Evolutionary conservation across 495 filamentous ascomycete genomes (phyloP).

Genomic region (Tuber indicum): DNA sequence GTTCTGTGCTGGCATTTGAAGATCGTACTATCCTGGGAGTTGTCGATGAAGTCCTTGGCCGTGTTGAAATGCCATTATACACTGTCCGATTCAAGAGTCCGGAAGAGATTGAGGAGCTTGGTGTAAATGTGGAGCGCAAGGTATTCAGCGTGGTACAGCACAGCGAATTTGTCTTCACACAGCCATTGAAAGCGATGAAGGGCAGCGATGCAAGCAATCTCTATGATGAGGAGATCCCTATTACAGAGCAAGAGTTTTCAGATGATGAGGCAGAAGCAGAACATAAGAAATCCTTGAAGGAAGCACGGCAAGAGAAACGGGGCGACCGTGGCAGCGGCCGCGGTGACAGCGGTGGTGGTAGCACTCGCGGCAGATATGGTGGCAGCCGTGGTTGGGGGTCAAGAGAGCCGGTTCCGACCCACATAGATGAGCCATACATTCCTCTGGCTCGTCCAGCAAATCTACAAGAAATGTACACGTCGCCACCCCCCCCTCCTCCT

Average conservation of each 20-base stretch:
- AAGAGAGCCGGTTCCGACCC: slow-evolving; percentile 43
- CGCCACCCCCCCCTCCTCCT: slow-evolving; percentile 43
- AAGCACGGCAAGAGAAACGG: slow-evolving; percentile 48
- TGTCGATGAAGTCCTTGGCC: slow-evolving; percentile 72
- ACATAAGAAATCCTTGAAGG: slow-evolving; percentile 63
- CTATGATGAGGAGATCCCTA: slow-evolving; percentile 83
- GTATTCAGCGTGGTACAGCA: slow-evolving; percentile 72
- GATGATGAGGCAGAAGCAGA: slow-evolving; percentile 91
- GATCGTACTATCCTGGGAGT: slow-evolving; percentile 69
- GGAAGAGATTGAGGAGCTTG: slow-evolving; percentile 59
- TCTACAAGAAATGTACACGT: slow-evolving; percentile 45
- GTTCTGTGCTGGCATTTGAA: slow-evolving; percentile 74
- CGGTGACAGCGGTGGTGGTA: neutral
- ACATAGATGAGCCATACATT: slow-evolving; percentile 38
- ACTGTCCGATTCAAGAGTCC: slow-evolving; percentile 61
- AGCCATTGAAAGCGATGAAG: slow-evolving; percentile 66
- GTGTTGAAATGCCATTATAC: slow-evolving; percentile 76
- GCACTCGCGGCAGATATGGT: neutral
- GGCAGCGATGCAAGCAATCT: slow-evolving; percentile 89
- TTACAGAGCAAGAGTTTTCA: slow-evolving; percentile 85
- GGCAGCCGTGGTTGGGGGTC: slow-evolving; percentile 25
- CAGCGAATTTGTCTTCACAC: slow-evolving; percentile 75
- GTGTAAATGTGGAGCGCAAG: slow-evolving; percentile 56
- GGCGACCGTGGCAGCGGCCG: slow-evolving; percentile 21
- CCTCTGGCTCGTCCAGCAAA: slow-evolving; percentile 41